Conservation (phyloP, 75 land plant species). For the Isoetes taiwanensis region DNA sequence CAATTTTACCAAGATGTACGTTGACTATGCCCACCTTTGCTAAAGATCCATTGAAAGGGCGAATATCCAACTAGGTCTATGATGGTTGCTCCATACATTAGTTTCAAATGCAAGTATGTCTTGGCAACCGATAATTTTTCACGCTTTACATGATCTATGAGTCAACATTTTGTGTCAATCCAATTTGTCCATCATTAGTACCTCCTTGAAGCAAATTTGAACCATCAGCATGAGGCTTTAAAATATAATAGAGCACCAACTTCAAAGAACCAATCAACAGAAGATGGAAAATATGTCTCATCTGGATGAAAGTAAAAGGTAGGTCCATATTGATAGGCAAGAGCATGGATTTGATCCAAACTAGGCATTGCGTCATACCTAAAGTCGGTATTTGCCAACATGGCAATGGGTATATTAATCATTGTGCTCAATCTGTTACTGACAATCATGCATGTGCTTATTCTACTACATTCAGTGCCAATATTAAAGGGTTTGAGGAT, state of each 20-base stretch:
- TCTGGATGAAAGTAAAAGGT: slow-evolving; percentile 55
- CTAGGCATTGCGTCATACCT: slow-evolving; percentile 46
- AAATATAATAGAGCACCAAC: slow-evolving; percentile 45
- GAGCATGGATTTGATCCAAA: slow-evolving; percentile 26
- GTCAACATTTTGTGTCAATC: slow-evolving; percentile 46
- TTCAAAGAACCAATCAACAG: slow-evolving; percentile 57
- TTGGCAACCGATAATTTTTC: slow-evolving; percentile 40
- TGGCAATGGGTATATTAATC: slow-evolving; percentile 17
- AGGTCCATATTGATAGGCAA: slow-evolving; percentile 43
- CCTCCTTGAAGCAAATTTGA: slow-evolving; percentile 68
- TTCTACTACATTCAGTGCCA: too few relatives aligned
- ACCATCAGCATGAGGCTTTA: slow-evolving; percentile 32
- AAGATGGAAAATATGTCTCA: slow-evolving; percentile 50
- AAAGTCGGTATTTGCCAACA: slow-evolving; percentile 32
- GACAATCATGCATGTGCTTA: too few relatives aligned
- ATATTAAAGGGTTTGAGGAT: too few relatives aligned
- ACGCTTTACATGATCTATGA: slow-evolving; percentile 25
- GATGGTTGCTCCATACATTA: slow-evolving; percentile 48
- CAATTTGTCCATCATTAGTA: slow-evolving; percentile 49
- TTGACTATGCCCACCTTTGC: slow-evolving; percentile 42
- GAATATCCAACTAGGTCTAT: slow-evolving; percentile 77
- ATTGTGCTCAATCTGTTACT: too few relatives aligned
- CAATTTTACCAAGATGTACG: slow-evolving; percentile 52
- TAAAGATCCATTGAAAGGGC: slow-evolving; percentile 70
- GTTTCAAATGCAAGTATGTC: slow-evolving; percentile 57